Evolutionary conservation across 78 protist genomes (phyloP).

Genomic region (Dictyostelium purpureum): DNA sequence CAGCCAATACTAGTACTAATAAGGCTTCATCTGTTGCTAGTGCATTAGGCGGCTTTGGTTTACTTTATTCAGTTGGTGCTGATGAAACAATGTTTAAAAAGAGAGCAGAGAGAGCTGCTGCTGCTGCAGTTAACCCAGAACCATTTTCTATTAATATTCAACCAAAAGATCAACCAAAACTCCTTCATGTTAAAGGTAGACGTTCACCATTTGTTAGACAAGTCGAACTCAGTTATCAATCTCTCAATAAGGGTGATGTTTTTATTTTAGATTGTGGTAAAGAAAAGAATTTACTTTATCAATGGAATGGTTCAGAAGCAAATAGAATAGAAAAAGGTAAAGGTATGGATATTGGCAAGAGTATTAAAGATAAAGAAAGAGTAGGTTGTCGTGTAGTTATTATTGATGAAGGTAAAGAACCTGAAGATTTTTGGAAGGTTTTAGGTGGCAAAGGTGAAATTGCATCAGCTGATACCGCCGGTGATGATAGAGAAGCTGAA

Average conservation of each 20-base stretch:
- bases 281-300: conserved; percentile 79
- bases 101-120: conserved; percentile 7
- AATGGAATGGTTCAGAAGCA: conserved; percentile 86
- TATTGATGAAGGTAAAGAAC: conserved; percentile 75
- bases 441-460: conserved; percentile 68
- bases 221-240: conserved; percentile 55
- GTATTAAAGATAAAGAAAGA: conserved; percentile 82
- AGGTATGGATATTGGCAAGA: conserved; percentile 84
- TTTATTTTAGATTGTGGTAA: conserved; percentile 83
- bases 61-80: conserved; percentile 43
- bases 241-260: conserved; percentile 78
- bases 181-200: conserved; percentile 80
- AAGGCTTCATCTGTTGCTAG: conserved; percentile 3
- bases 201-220: conserved; percentile 82
- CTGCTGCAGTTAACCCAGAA: neutral
- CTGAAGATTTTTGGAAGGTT: conserved; percentile 79
- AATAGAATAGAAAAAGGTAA: conserved; percentile 86
- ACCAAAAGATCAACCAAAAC: conserved; percentile 82
- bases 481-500: conserved; percentile 84
- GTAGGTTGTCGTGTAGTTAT: conserved; percentile 59
- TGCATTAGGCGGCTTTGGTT: conserved; percentile 62
- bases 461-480: conserved; percentile 54
- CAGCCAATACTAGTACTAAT: neutral
- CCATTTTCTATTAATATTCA: conserved; percentile 42
- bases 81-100: conserved; percentile 25